Percentiles rank a stretch among this genome's conserved stretches.
Evolutionary conservation across 495 filamentous ascomycete species (phyloP).

Genomic region (Trichoderma virens): DNA sequence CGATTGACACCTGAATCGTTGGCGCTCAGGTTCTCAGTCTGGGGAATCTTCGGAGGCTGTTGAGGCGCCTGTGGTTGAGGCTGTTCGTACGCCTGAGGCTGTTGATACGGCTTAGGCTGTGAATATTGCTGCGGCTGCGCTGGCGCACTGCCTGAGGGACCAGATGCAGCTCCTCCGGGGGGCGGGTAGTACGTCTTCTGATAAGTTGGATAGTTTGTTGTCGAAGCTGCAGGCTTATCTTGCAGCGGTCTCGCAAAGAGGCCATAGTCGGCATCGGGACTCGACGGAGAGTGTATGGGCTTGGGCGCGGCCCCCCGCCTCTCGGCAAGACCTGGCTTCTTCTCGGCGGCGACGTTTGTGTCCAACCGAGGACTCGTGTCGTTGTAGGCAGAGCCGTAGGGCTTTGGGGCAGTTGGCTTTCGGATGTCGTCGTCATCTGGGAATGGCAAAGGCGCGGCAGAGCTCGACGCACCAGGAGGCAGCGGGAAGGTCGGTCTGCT

Average conservation of each 20-base stretch:
- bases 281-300: slow-evolving; percentile 69
- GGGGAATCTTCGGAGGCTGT: slow-evolving; percentile 17
- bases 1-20: slow-evolving; percentile 54
- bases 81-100: slow-evolving; percentile 18
- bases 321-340: slow-evolving; percentile 53
- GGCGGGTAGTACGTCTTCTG: slow-evolving; percentile 45
- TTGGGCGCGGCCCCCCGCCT: slow-evolving; percentile 66
- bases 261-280: slow-evolving; percentile 59
- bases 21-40: slow-evolving; percentile 23
- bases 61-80: background rate
- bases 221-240: slow-evolving; percentile 20
- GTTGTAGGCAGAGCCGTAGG: slow-evolving; percentile 22
- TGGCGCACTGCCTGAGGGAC: background rate
- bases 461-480: slow-evolving; percentile 56
- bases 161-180: slow-evolving; percentile 25
- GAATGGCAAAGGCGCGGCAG: slow-evolving; percentile 61
- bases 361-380: slow-evolving; percentile 38
- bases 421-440: slow-evolving; percentile 60
- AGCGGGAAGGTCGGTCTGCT: slow-evolving; percentile 47
- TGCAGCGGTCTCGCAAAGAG: slow-evolving; percentile 54
- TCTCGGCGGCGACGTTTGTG: slow-evolving; percentile 42
- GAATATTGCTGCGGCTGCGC: slow-evolving; percentile 17
- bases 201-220: slow-evolving; percentile 37
- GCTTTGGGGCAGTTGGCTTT: slow-evolving; percentile 31
- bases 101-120: slow-evolving; percentile 11